Base-by-base conservation (phyloP, 495 filamentous ascomycete genomes). In the Tuber brumale region DNA sequence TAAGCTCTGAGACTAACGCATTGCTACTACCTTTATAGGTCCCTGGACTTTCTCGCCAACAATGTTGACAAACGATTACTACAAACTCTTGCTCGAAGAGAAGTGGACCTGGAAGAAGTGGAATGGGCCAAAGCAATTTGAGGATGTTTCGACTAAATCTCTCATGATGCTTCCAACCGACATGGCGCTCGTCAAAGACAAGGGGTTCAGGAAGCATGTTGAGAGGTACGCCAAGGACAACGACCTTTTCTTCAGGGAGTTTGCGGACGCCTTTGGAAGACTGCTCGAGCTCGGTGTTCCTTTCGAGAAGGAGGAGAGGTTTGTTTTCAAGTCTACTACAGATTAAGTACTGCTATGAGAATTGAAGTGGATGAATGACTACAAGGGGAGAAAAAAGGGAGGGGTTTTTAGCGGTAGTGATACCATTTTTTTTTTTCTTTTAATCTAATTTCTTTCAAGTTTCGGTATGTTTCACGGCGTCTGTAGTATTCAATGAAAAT, bases 161-260 rank as follows among this genome's bases (percentile, higher is more conserved):
- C 86, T 99, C 80, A 99, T 99, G 95, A 99, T 99, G 95, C 86
- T 99, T 82, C 95, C 95, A 75, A 90, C 93, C 75, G 95, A 99
- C 83, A 90, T 96, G 85, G 93, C 90, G 46, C 85, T 99, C 71
- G 84, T 95, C 84, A 90, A 94, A 86, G 95, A 99, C 86, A 93
- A 95, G 88, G 87, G 85, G 72, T 97, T 98, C 89, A 90, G 88
- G 86, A 85, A 88, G 83, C 91, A 92, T 83, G 94, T 95, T 69
- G 90, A 97, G 86, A 90, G 91, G 83, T 98, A 97, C 85, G 94
- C 94, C 77, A 93, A 93, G 87, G 93, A 97, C 87, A 92, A 92
- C 82, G 91, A 93, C 75, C 87, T 87, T 48, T 99, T 97, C 90
- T 98, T 97, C 88, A 91, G 91, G 86, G 94, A 97, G 82, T 99